Base-by-base conservation (phyloP, 345 rosid genomes). In the Leavenworthia alabamica region DNA sequence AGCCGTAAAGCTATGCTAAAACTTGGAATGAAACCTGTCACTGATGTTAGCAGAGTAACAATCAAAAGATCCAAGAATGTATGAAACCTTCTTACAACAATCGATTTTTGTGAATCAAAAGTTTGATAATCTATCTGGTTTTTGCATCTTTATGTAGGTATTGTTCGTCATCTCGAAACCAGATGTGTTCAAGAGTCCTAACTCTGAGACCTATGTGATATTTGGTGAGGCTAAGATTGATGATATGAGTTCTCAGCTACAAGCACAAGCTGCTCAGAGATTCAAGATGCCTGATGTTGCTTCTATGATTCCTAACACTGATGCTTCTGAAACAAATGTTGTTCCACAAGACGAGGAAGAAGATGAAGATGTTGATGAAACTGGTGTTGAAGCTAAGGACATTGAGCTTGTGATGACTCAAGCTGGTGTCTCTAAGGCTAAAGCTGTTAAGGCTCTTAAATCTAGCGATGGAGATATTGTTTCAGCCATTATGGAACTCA, bases 401-500 rank as follows among this genome's bases (percentile, higher is more conserved):
- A 79, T 89, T 67, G 96, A 89, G 28, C 77, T 86, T 62, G 96
- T 89, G 17, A 81, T 89, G 93, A 89, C 96, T 55, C 96, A 89
- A 72, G 93, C 96, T 3, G 85, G 93, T 55, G 90, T 86, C 6
- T 66, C 90, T 0, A 82, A 73, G 82, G 13, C 71, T 72, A 90
- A 79, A 70, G 97, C 95, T 23, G 83, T 82, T 29, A 86, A 79
- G 77, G 95, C 97, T 41, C 90, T 90, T 66, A 87, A 82, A 77
- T 50, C 81, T 3, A 76, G 59, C 61, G 63, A 69, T 28, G 95
- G 95, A 11, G 97, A 90, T 64, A 90, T 90, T 52, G 97, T 90
- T 65, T 79, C 90, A 8, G 97, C 97, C 19, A 90, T 90, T 62
- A 90, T 90, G 97, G 97, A 86, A 72, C 95, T 90, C 55, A 90